phyloP scores from a whole-genome alignment of 2,329 filamentous ascomycete genomes.

The Diaporthe longicolla region DNA sequence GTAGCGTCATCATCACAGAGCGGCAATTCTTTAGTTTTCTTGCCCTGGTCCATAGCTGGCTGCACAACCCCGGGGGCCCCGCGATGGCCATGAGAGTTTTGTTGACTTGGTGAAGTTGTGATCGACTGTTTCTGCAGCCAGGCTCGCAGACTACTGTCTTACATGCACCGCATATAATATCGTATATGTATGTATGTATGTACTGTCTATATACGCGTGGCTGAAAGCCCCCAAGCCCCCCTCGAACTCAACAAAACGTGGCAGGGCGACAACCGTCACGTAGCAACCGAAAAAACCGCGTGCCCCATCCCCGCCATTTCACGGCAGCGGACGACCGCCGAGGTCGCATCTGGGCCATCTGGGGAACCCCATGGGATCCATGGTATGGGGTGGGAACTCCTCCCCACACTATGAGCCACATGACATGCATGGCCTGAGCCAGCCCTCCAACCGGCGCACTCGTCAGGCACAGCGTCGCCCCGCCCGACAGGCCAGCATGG shows the following conservation, averaged over 20 bases:
- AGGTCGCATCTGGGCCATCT: constrained; percentile 2
- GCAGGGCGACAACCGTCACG: background rate
- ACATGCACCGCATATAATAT: background rate
- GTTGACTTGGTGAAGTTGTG: background rate
- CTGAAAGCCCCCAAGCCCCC: background rate
- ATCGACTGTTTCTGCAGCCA: background rate
- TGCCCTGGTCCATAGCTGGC: no score
- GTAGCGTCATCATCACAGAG: background rate
- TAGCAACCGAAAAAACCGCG: background rate
- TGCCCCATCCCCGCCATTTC: constrained; percentile 18
- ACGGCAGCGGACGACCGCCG: constrained; percentile 22
- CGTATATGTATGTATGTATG: no score
- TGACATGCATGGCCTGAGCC: constrained; percentile 11
- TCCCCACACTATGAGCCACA: constrained; percentile 18
- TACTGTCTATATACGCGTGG: background rate
- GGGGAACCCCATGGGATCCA: constrained; percentile 26
- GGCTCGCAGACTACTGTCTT: no score
- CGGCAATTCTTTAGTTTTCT: constrained; percentile 1
- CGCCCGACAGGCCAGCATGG: constrained; percentile 24
- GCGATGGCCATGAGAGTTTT: background rate
- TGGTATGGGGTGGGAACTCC: constrained; percentile 14
- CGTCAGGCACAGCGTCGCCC: background rate
- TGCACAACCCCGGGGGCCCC: background rate
- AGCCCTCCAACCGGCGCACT: background rate
- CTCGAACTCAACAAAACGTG: background rate